These are phyloP conservation scores for Tetrahymena elliotti DNA, from an alignment of 73 alveolate species.

Conservation along the genomic window DNA sequence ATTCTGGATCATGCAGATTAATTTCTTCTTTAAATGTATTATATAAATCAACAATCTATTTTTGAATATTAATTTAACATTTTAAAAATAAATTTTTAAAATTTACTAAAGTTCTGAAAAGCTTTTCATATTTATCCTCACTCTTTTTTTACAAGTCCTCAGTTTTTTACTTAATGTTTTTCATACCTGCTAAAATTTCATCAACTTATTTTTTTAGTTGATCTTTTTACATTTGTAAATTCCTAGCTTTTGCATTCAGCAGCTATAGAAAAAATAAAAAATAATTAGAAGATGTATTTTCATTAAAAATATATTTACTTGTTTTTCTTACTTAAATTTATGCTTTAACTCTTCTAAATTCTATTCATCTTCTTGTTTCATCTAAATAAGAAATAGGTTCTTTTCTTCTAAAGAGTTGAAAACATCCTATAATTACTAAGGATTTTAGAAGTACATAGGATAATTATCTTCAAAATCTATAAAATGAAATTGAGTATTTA, in stretches of 20 bases:
- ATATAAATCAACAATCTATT: neutral
- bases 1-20: neutral
- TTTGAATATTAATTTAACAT: neutral
- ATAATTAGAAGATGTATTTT: neutral
- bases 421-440: constrained; percentile 19
- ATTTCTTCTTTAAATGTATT: neutral
- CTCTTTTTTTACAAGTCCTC: neutral
- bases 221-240: neutral
- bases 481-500: neutral
- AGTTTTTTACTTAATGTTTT: neutral
- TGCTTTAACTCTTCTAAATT: constrained; percentile 33
- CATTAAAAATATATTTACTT: neutral
- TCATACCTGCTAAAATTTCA: neutral
- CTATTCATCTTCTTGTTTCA: constrained; percentile 31
- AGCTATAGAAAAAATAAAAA: neutral
- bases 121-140: neutral
- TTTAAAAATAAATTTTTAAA: neutral
- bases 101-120: neutral
- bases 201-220: neutral
- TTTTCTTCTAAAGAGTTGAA: constrained; percentile 32
- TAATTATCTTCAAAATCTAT: constrained; percentile 38
- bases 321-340: neutral
- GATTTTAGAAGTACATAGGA: constrained; percentile 34
- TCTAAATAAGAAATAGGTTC: constrained; percentile 26
- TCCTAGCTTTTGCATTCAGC: neutral